These are phyloP conservation scores for Coniochaeta sp. DNA, from an alignment of 2,329 filamentous ascomycete species.

Conservation along the genomic window DNA sequence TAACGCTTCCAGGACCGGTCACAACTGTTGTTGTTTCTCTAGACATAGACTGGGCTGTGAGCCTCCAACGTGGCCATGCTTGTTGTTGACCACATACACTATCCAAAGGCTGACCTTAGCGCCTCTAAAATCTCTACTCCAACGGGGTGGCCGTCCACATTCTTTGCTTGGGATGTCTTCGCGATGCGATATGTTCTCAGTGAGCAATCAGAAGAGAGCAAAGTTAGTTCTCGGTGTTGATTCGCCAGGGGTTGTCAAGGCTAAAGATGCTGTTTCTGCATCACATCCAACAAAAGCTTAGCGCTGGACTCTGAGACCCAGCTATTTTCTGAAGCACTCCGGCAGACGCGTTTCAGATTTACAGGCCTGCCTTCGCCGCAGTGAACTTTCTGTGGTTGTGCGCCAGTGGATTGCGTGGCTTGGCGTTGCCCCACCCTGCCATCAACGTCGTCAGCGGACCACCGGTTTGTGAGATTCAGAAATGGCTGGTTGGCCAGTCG, in stretches of 20 bases:
- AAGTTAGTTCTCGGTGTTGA: not conserved
- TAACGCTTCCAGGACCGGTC: too few species aligned
- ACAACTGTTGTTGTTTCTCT: too few species aligned
- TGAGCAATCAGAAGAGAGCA: not conserved
- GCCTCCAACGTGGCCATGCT: not conserved
- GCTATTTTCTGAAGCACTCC: slow-evolving; percentile 40
- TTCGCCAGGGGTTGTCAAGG: slow-evolving; percentile 5
- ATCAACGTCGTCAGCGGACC: not conserved
- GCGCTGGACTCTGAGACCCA: slow-evolving; percentile 24
- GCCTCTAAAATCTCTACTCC: not conserved
- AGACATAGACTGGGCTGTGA: too few species aligned
- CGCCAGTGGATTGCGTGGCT: not conserved
- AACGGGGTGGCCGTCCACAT: not conserved
- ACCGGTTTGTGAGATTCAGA: not conserved
- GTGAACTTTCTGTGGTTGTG: not conserved
- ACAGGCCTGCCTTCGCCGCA: slow-evolving; percentile 16
- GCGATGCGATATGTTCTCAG: not conserved
- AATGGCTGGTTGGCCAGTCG: not conserved
- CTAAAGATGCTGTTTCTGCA: not conserved
- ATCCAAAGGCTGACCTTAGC: too few species aligned
- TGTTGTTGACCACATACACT: not conserved
- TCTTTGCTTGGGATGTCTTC: not conserved
- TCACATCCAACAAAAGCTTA: slow-evolving; percentile 16
- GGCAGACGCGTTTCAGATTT: slow-evolving; percentile 43
- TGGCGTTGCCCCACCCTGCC: not conserved